Percentiles rank a stretch among this genome's conserved stretches.
These are phyloP conservation scores for Cytidiella melzeri DNA, from an alignment of 768 basidiomycete species.

Conservation along the genomic window DNA sequence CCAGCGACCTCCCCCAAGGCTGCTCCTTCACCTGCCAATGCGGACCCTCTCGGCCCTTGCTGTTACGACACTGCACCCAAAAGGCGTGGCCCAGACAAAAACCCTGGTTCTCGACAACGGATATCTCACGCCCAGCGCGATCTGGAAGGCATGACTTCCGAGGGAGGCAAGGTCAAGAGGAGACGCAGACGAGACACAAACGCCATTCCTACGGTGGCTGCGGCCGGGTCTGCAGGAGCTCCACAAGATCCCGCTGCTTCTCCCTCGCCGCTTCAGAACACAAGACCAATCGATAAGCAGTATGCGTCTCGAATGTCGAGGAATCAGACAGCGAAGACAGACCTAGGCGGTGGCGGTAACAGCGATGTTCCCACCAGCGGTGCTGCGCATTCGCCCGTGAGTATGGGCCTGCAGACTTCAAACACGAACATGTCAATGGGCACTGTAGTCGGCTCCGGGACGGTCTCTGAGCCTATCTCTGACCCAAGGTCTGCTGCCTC, in stretches of 20 bases:
- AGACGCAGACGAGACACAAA: constrained; percentile 8
- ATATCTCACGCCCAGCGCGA: background rate
- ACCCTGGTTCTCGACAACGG: constrained; percentile 74
- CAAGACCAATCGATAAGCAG: background rate
- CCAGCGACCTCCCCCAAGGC: background rate
- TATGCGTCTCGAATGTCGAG: background rate
- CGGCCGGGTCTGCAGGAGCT: background rate
- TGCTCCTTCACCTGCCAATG: background rate
- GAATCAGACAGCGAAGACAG: background rate
- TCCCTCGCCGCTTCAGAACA: background rate
- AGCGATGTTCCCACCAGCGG: background rate
- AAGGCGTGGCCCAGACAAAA: constrained; percentile 75
- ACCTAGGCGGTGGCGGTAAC: background rate
- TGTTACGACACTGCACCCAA: constrained; percentile 67
- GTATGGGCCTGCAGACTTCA: background rate
- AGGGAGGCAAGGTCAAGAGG: constrained; percentile 23
- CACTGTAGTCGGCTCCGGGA: background rate
- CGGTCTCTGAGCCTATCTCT: background rate
- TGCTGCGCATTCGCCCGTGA: background rate
- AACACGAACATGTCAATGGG: background rate
- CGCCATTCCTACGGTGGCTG: background rate
- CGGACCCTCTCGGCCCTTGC: constrained; percentile 37
- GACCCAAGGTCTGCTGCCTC: background rate
- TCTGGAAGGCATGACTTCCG: constrained; percentile 26
- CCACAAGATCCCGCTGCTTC: background rate